phyloP scores from a whole-genome alignment of 2,329 filamentous ascomycete genomes.

The Lecanosticta acicola region DNA sequence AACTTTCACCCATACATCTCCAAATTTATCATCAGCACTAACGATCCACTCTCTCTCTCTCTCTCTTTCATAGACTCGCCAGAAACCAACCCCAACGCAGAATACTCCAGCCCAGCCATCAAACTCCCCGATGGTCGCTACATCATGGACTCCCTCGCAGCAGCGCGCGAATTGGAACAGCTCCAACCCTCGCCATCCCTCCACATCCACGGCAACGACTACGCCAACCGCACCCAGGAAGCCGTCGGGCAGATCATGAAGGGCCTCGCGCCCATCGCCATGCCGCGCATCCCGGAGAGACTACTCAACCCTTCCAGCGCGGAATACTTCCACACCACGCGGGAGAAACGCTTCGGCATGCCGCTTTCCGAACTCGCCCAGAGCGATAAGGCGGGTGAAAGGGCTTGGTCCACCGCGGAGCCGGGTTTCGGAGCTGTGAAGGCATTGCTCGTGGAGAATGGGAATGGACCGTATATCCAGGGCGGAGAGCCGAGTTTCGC shows the following conservation, averaged over 20 bases:
- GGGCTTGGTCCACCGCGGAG: conserved; percentile 45
- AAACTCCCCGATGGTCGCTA: conserved; percentile 52
- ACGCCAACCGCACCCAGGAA: conserved; percentile 32
- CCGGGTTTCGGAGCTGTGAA: conserved; percentile 40
- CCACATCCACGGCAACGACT: conserved; percentile 48
- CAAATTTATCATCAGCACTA: not conserved
- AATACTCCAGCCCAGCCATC: conserved; percentile 52
- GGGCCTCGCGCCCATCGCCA: conserved; percentile 39
- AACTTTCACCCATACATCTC: not conserved
- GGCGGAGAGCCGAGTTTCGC: conserved; percentile 52
- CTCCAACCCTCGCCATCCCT: conserved; percentile 54
- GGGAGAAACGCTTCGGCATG: conserved; percentile 48
- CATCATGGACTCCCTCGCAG: conserved; percentile 59
- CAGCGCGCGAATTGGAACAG: conserved; percentile 55
- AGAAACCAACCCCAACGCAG: conserved; percentile 28
- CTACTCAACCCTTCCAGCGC: conserved; percentile 49
- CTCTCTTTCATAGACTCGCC: no score
- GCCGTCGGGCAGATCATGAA: conserved; percentile 40
- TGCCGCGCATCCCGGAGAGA: conserved; percentile 45
- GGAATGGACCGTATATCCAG: conserved; percentile 57
- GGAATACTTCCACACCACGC: conserved; percentile 53
- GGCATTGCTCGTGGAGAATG: conserved; percentile 40
- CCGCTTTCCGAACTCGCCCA: conserved; percentile 46
- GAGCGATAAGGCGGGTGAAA: conserved; percentile 34
- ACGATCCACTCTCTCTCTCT: no score